Percentiles rank a stretch among this genome's conserved stretches.
Evolutionary conservation across 1,139 yeast species (phyloP).

Genomic region (Zygoascus hellenicus): DNA sequence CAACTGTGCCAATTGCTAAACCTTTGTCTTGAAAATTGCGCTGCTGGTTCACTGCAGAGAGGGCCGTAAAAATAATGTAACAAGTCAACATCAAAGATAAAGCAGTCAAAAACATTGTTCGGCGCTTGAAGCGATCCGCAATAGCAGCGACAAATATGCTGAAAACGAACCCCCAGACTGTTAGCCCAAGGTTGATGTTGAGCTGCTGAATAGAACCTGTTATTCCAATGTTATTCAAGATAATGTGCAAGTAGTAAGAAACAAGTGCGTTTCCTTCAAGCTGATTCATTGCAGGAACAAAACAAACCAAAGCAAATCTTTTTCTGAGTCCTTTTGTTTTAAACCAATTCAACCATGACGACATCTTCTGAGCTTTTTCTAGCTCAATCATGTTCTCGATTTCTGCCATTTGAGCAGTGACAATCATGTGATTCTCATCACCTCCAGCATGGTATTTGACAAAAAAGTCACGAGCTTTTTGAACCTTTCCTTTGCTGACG

Average conservation of each 20-base stretch:
- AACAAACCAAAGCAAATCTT: constrained; percentile 30
- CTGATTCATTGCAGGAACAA: constrained; percentile 38
- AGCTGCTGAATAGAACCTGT: constrained; percentile 37
- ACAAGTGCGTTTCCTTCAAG: constrained; percentile 40
- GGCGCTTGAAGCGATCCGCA: constrained; percentile 36
- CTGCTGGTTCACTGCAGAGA: constrained; percentile 25
- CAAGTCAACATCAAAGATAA: constrained; percentile 27
- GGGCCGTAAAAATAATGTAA: constrained; percentile 23
- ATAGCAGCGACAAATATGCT: constrained; percentile 31
- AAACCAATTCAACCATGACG: constrained; percentile 35
- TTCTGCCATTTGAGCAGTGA: constrained; percentile 24
- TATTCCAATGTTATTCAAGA: constrained; percentile 26
- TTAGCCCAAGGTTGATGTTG: constrained; percentile 22
- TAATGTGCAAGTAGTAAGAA: constrained; percentile 42
- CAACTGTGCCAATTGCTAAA: constrained; percentile 20
- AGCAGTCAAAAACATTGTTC: constrained; percentile 27
- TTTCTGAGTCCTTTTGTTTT: constrained; percentile 35
- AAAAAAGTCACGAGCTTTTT: constrained; percentile 42
- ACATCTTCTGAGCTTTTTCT: constrained; percentile 15
- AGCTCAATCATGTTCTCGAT: constrained; percentile 16
- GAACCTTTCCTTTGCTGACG: constrained; percentile 46
- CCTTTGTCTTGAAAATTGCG: constrained; percentile 18
- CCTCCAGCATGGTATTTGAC: constrained; percentile 27
- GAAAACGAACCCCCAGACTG: constrained; percentile 38
- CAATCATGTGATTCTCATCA: constrained; percentile 19